Conservation (phyloP, 441 rosid genomes). For the Adansonia madagascariensis region DNA sequence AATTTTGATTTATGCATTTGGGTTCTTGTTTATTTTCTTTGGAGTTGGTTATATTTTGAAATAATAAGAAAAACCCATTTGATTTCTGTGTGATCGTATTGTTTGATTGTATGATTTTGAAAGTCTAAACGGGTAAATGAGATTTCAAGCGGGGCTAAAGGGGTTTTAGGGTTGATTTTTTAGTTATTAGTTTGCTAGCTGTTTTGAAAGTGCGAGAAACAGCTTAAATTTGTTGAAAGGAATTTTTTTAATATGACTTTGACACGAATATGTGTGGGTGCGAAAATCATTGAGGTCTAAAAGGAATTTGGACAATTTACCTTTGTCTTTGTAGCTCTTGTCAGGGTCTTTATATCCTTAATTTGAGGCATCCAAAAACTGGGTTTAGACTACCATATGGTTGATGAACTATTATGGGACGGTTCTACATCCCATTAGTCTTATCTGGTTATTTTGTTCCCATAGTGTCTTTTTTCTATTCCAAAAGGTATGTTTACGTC, state of each 20-base stretch:
- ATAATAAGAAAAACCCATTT: conserved; percentile 5
- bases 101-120: conserved; percentile 1
- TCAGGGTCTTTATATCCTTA: conserved; percentile 16
- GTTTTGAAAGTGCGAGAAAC: neutral
- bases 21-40: conserved; percentile 12
- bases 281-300: neutral
- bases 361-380: neutral
- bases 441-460: conserved; percentile 3
- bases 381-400: neutral
- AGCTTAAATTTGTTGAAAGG: neutral
- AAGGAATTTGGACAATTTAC: conserved; percentile 1
- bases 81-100: conserved; percentile 24
- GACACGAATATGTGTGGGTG: neutral
- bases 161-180: conserved; percentile 16
- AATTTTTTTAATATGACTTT: neutral
- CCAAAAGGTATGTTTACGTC: neutral
- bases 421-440: neutral
- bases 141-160: neutral
- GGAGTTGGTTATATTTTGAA: neutral
- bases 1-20: neutral
- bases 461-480: conserved; percentile 6
- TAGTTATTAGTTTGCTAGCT: neutral
- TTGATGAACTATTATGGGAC: neutral
- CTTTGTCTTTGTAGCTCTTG: conserved; percentile 7
- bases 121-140: neutral